Evolutionary conservation across 2,329 filamentous ascomycete species (phyloP), one percentile per base, ranked within the genome.

Genomic region (Nemania serpens): DNA sequence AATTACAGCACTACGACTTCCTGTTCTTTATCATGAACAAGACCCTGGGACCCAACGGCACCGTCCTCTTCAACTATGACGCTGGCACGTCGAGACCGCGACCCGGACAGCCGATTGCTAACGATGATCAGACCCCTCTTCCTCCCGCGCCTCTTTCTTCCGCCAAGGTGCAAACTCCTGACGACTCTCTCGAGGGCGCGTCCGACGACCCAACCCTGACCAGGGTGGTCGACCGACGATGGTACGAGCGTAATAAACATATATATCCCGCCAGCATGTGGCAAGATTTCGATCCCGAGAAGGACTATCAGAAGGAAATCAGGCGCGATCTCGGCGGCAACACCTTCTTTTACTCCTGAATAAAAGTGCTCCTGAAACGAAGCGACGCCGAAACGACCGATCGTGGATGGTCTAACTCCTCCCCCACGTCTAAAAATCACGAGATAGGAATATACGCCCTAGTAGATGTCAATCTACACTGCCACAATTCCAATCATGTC

Each of bases 171-270:
- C 74, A 79, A 3, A 75, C 80, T 13, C 80, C 82, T 49, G 79
- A 87, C 48, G 78, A 77, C 41, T 81, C 82, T 55, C 83, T 88
- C 12, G 94, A 97, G 77, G 94, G 94, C 13, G 87, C 82, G 25
- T 76, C 82, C 42, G 90, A 95, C 63, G 93, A 98, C 69, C 88
- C 93, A 0, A 84, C 84, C 2, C 77, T 90, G 64, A 98, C 94
- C 2, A 98, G 97, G 74, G 93, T 99, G 3, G 94, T 99, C 3
- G 94, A 99, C 78, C 85, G 95, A 62, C 82, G 95, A 62, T 99
- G 95, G 95, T 99, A 97, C 75, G 93, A 97, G 79, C 86, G 88
- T 71, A 97, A 98, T 75, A 99, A 98, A 77, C 95, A 99, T 76
- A 98, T 99, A 59, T 99, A 94, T 74, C 95, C 95, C 0, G 94